These are phyloP conservation scores for Penicillium longicatenatum DNA, from an alignment of 495 filamentous ascomycete species.

Conservation along the genomic window DNA sequence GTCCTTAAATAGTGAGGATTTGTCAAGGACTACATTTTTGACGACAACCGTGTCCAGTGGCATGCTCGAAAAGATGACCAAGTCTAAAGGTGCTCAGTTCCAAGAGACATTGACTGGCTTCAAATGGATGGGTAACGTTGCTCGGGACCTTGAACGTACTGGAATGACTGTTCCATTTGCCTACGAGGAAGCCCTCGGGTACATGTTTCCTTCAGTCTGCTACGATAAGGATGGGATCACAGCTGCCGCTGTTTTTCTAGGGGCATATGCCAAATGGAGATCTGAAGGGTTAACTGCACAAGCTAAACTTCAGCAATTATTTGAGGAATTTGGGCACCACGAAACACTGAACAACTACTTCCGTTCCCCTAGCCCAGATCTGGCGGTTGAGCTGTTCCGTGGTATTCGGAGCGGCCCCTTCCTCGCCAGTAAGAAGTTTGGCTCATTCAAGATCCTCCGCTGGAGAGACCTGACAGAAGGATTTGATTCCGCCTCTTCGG, in stretches of 20 bases:
- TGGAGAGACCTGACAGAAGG: conserved; percentile 72
- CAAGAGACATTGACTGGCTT: conserved; percentile 73
- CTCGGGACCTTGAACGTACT: conserved; percentile 42
- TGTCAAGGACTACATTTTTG: conserved; percentile 54
- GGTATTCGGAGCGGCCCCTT: conserved; percentile 52
- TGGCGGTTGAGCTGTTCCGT: conserved; percentile 56
- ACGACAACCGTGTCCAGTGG: conserved; percentile 66
- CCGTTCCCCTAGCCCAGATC: conserved; percentile 56
- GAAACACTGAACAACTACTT: conserved; percentile 70
- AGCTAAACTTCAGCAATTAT: conserved; percentile 61
- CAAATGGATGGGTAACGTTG: conserved; percentile 67
- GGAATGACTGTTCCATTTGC: conserved; percentile 60
- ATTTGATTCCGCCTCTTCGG: conserved; percentile 59
- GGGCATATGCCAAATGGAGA: conserved; percentile 56
- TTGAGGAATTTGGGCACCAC: conserved; percentile 63
- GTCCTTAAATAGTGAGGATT: conserved; percentile 29
- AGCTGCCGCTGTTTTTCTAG: conserved; percentile 65
- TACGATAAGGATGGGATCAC: conserved; percentile 73
- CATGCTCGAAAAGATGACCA: conserved; percentile 64
- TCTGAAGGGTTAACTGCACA: conserved; percentile 57
- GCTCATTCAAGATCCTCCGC: conserved; percentile 51
- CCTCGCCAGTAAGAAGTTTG: conserved; percentile 47
- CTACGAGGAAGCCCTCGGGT: conserved; percentile 75
- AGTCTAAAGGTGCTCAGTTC: conserved; percentile 56
- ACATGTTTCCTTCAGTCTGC: conserved; percentile 69